These are phyloP conservation scores for Ambrosiella cleistominuta DNA, from an alignment of 2,329 filamentous ascomycete species.

Conservation along the genomic window DNA sequence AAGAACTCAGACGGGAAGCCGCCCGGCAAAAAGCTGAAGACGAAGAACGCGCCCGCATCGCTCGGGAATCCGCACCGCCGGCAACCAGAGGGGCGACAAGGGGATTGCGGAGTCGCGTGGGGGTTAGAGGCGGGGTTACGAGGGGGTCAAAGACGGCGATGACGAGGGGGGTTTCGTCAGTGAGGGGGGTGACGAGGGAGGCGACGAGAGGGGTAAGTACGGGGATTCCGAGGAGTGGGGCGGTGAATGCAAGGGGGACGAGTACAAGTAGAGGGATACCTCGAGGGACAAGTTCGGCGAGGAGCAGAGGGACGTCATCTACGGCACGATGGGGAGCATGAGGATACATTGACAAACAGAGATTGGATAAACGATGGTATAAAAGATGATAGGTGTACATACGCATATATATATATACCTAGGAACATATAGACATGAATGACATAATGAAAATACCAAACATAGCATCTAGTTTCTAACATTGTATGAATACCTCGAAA, in stretches of 20 bases:
- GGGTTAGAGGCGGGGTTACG: neutral
- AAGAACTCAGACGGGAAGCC: conserved; percentile 60
- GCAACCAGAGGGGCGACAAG: neutral
- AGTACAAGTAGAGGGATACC: conserved; percentile 21
- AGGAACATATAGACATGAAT: neutral
- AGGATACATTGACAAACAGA: neutral
- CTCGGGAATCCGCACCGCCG: conserved; percentile 14
- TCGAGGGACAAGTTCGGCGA: conserved; percentile 17
- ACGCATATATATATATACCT: neutral
- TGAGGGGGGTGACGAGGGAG: neutral
- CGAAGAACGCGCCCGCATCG: conserved; percentile 28
- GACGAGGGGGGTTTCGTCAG: neutral
- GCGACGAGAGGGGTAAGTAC: conserved; percentile 1
- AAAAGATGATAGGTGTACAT: neutral
- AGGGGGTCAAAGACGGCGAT: neutral
- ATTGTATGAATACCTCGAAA: neutral
- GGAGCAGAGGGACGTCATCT: neutral
- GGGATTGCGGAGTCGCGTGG: neutral
- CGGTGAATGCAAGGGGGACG: conserved; percentile 15
- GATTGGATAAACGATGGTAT: no score
- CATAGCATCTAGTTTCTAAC: no score
- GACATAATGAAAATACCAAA: neutral
- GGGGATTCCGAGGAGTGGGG: conserved; percentile 15
- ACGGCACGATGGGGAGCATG: neutral
- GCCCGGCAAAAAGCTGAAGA: conserved; percentile 46